Base-by-base conservation (phyloP, 139 green algal genomes). In the Trebouxia sp. region DNA sequence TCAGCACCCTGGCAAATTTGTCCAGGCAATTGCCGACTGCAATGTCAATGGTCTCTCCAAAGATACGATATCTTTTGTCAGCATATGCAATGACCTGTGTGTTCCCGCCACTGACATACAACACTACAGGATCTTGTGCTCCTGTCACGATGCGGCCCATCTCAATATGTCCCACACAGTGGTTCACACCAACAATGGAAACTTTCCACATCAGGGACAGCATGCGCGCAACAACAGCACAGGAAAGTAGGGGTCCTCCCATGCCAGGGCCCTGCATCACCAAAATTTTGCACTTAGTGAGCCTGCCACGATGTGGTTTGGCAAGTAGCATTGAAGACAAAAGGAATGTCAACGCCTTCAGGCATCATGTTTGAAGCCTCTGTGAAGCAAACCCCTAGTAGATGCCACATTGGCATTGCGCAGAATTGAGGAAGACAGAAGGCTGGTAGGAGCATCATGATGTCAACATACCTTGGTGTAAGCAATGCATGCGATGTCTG, bases 31-130 rank as follows among this genome's bases (percentile, higher is more conserved):
- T 98, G 28, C 95, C 95, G 11, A 98, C 92, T 6, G 95, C 95
- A 24, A 98, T 94, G 84, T 98, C 95, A 39, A 98, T 97, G 6
- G 95, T 98, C 86, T 98, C 95, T 6, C 95, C 95, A 84, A 98
- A 98, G 32, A 98, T 98, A 32, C 91, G 85, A 82, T 98, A 98
- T 55, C 88, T 80, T 15, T 85, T 86, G 32, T 94, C 84, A 1
- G 93, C 86, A 84, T 96, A 97, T 0, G 94, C 94, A 66, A 98
- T 98, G 5, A 98, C 94, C 86, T 98, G 94, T 0, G 94, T 98
- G 85, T 98, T 98, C 48, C 94, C 94, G 6, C 95, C 95, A 55
- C 85, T 93, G 43, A 97, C 95, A 65, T 98, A 98, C 53, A 98
- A 85, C 45, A 98, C 94, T 0, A 97, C 94, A 5, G 95, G 95